phyloP scores from a whole-genome alignment of 2,329 filamentous ascomycete species.

The Thielaviopsis euricoi region DNA sequence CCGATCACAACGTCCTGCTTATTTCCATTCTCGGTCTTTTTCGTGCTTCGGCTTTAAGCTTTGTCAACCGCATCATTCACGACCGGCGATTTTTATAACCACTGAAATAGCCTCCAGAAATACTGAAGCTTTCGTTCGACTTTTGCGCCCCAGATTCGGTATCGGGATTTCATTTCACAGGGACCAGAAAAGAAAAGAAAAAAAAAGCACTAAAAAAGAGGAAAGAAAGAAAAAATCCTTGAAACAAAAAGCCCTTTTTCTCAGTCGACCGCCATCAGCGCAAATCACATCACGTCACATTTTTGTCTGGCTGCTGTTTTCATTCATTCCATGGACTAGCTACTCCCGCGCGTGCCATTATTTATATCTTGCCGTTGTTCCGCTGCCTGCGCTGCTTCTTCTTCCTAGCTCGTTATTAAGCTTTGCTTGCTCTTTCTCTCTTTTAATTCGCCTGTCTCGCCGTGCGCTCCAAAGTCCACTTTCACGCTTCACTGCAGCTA shows the following conservation, averaged over 20 bases:
- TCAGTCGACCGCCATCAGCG: not conserved
- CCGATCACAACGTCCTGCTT: not conserved
- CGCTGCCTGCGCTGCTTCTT: too few relatives aligned
- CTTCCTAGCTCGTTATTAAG: not conserved
- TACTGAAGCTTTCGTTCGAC: too few relatives aligned
- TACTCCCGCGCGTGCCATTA: not conserved
- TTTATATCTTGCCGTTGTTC: not conserved
- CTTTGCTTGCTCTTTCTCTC: not conserved
- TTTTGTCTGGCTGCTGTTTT: not conserved
- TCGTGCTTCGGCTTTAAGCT: not conserved
- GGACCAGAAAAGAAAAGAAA: not conserved
- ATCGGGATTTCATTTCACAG: not conserved
- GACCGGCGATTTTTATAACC: not conserved
- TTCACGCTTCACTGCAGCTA: not conserved
- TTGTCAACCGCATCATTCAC: too few relatives aligned
- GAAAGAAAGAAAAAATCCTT: not conserved
- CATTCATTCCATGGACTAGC: not conserved
- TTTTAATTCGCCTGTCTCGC: not conserved
- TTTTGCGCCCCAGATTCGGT: not conserved
- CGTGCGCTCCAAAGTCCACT: not conserved
- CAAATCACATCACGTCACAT: constrained; percentile 7
- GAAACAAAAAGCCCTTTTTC: not conserved
- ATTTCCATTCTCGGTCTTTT: not conserved
- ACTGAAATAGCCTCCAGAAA: not conserved
- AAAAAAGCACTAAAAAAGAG: too few relatives aligned